phyloP scores from a whole-genome alignment of 1,139 yeast genomes.

The Magnusiomyces magnusii region DNA sequence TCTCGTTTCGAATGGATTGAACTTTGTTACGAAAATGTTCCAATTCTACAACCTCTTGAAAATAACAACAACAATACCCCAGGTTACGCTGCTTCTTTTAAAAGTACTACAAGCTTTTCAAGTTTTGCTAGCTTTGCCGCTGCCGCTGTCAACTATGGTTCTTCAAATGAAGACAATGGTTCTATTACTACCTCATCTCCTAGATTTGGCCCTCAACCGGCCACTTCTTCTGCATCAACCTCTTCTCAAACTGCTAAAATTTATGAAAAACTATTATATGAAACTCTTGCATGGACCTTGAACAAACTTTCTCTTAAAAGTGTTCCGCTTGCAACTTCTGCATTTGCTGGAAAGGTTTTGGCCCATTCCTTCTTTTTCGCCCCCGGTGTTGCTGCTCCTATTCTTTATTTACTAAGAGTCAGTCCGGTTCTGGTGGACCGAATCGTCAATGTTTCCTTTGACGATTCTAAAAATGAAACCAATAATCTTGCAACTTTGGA shows the following conservation, averaged over 20 bases:
- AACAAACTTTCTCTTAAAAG: constrained; percentile 46
- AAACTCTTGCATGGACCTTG: constrained; percentile 53
- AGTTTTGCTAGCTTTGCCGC: not conserved
- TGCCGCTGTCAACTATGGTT: not conserved
- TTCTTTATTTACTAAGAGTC: constrained; percentile 55
- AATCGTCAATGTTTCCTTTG: constrained; percentile 23
- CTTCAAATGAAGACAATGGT: not conserved
- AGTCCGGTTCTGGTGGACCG: constrained; percentile 36
- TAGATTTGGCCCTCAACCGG: constrained; percentile 2
- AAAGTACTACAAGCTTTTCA: constrained; percentile 4
- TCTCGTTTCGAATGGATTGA: constrained; percentile 56
- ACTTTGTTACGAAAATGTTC: not conserved
- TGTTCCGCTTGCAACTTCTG: constrained; percentile 52
- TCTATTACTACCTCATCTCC: constrained; percentile 13
- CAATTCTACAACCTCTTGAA: not conserved
- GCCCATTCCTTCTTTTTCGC: constrained; percentile 60
- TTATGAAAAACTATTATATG: constrained; percentile 33
- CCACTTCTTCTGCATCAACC: not conserved
- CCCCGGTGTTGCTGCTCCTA: constrained; percentile 54
- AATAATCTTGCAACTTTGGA: not conserved
- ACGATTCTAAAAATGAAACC: not conserved
- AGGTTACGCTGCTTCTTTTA: not conserved
- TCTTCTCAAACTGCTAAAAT: constrained; percentile 13
- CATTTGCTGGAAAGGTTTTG: constrained; percentile 74
- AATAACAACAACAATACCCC: not conserved